Conservation (phyloP, 2,329 filamentous ascomycete genomes). For the Ampelomyces quisqualis region DNA sequence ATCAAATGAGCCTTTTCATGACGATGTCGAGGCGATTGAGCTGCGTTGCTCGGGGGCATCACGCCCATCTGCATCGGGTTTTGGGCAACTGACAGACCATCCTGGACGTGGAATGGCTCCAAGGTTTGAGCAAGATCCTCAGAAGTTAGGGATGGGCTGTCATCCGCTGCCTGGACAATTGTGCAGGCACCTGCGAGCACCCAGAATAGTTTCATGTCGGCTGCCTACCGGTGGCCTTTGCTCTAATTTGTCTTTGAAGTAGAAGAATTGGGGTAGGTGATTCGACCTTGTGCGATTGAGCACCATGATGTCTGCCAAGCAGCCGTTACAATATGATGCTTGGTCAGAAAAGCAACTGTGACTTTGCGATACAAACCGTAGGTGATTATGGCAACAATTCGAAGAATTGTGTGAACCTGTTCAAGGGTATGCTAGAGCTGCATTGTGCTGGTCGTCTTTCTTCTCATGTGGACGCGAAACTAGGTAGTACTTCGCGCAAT, state of each 20-base stretch:
- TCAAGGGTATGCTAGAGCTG: too few relatives aligned
- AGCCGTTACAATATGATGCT: background rate
- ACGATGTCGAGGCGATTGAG: conserved; percentile 14
- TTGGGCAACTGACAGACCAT: conserved; percentile 4
- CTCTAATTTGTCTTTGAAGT: too few relatives aligned
- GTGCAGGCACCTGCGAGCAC: background rate
- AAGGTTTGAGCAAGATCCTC: too few relatives aligned
- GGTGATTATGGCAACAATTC: too few relatives aligned
- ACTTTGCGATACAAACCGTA: background rate
- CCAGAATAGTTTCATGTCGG: background rate
- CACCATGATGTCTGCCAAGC: conserved; percentile 29
- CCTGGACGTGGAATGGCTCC: background rate
- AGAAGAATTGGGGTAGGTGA: background rate
- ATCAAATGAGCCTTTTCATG: conserved; percentile 23
- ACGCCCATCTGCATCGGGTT: conserved; percentile 11
- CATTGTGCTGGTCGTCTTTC: too few relatives aligned
- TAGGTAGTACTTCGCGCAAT: too few relatives aligned
- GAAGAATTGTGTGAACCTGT: too few relatives aligned
- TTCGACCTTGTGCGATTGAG: conserved; percentile 9
- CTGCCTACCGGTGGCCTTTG: too few relatives aligned
- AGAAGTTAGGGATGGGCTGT: background rate
- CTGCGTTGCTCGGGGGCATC: conserved; percentile 6
- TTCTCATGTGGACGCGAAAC: too few relatives aligned
- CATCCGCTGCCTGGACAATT: background rate
- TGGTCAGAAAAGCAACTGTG: background rate